Percentiles rank a stretch among this genome's conserved stretches.
Conservation (phyloP, 106 monocot species). For the Narthecium ossifragum region DNA sequence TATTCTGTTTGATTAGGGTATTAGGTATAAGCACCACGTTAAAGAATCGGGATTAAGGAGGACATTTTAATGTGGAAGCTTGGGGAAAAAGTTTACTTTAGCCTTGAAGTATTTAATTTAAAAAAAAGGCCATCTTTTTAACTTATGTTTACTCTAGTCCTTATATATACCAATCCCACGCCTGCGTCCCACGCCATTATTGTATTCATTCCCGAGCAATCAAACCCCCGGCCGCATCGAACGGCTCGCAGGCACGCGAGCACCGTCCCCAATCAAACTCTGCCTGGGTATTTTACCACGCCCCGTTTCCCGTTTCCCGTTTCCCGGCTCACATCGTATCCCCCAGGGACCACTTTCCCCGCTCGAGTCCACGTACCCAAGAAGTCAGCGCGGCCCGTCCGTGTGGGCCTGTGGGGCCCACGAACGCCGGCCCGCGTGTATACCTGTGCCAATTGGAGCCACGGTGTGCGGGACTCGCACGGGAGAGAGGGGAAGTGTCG, state of each 20-base stretch:
- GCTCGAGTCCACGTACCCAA: neutral
- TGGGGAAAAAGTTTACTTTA: neutral
- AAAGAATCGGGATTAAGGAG: neutral
- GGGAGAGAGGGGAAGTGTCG: no score
- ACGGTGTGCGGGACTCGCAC: no score
- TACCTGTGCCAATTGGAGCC: neutral
- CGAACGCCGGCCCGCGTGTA: neutral
- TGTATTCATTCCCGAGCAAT: neutral
- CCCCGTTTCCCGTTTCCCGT: neutral
- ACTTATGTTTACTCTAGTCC: neutral
- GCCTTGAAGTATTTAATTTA: no score
- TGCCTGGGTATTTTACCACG: neutral
- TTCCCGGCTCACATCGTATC: neutral
- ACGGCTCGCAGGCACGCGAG: slow-evolving; percentile 1
- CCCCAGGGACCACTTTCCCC: neutral
- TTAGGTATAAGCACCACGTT: neutral
- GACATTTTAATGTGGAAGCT: neutral
- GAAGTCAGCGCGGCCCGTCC: neutral
- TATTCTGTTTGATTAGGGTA: neutral
- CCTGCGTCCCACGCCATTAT: slow-evolving; percentile 5
- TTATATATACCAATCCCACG: neutral
- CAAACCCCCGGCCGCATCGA: neutral
- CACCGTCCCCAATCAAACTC: neutral
- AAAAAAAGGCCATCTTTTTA: neutral
- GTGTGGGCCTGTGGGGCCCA: neutral